phyloP scores from a whole-genome alignment of 192 early-diverging fungal genomes.

The Rhizophagus sp. region DNA sequence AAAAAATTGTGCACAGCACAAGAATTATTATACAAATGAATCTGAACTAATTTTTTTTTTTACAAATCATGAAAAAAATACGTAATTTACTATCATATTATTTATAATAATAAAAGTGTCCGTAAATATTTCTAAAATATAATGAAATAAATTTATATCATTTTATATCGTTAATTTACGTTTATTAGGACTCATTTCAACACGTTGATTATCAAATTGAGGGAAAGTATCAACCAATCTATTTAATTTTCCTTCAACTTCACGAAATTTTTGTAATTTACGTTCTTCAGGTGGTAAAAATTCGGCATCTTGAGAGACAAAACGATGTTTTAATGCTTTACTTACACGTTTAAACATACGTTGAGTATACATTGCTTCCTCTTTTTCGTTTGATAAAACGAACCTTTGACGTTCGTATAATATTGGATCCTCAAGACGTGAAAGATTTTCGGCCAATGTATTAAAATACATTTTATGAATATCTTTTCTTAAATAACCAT shows the following conservation, averaged over 20 bases:
- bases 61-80: too few relatives aligned
- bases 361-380: neutral
- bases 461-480: neutral
- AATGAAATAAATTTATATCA: too few relatives aligned
- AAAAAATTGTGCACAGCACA: too few relatives aligned
- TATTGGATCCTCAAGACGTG: neutral
- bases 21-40: too few relatives aligned
- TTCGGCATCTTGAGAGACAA: neutral
- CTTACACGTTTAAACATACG: neutral
- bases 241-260: neutral
- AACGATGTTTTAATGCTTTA: neutral
- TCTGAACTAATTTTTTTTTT: too few relatives aligned
- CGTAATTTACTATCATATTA: too few relatives aligned
- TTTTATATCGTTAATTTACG: too few relatives aligned
- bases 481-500: neutral
- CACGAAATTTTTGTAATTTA: neutral
- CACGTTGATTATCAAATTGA: neutral
- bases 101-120: too few relatives aligned
- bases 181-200: neutral
- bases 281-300: neutral
- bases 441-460: neutral
- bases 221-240: neutral
- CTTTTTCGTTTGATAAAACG: neutral
- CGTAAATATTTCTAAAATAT: too few relatives aligned
- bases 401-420: neutral